Evolutionary conservation across 768 basidiomycete species (phyloP).

Genomic region (Terana coerulea): DNA sequence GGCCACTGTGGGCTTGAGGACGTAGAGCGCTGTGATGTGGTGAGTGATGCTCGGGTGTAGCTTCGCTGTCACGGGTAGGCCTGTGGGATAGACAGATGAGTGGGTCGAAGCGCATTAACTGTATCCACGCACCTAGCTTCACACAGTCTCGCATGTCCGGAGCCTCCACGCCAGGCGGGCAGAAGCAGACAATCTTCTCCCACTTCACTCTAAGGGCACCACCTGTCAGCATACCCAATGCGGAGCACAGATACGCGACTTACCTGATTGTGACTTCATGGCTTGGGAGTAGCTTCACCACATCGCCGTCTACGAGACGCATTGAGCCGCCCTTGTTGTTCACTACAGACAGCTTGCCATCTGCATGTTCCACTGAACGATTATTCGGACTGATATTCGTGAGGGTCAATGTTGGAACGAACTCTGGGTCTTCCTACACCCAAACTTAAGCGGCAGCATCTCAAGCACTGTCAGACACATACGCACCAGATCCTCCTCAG

Average conservation of each 20-base stretch:
- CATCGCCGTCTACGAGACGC: slow-evolving; percentile 55
- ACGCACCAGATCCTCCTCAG: slow-evolving; percentile 54
- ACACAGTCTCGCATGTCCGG: slow-evolving; percentile 20
- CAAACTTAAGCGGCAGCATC: not conserved
- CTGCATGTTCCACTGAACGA: slow-evolving; percentile 33
- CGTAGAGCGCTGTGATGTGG: slow-evolving; percentile 52
- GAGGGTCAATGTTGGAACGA: slow-evolving; percentile 40
- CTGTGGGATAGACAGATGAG: slow-evolving; percentile 29
- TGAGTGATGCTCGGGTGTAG: slow-evolving; percentile 53
- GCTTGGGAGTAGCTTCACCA: slow-evolving; percentile 43
- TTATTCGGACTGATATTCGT: slow-evolving; percentile 7
- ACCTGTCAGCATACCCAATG: not conserved
- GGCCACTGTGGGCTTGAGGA: slow-evolving; percentile 46
- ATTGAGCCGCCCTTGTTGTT: slow-evolving; percentile 31
- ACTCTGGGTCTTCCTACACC: slow-evolving; percentile 45
- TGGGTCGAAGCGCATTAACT: not conserved
- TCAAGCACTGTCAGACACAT: not conserved
- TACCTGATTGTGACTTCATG: slow-evolving; percentile 43
- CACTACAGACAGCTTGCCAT: slow-evolving; percentile 33
- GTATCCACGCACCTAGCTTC: slow-evolving; percentile 43
- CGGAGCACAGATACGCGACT: slow-evolving; percentile 19
- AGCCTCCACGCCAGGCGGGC: slow-evolving; percentile 1
- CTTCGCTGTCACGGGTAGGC: slow-evolving; percentile 50
- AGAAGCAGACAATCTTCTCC: slow-evolving; percentile 24
- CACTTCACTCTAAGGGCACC: slow-evolving; percentile 22